Evolutionary conservation across 495 filamentous ascomycete genomes (phyloP).

Genomic region (Neurospora africana): DNA sequence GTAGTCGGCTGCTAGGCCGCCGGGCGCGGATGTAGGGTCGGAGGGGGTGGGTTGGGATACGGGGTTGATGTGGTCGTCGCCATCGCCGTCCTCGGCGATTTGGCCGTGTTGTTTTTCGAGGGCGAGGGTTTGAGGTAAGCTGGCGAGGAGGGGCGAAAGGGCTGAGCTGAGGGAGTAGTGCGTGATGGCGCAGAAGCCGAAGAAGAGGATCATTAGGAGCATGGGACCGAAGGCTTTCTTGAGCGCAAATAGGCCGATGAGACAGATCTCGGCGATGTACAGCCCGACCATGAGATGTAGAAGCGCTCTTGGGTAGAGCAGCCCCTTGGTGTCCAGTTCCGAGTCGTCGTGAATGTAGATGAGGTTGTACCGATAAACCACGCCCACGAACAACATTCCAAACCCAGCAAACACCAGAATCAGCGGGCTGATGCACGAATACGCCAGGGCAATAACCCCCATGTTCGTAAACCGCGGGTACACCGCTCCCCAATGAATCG

Average conservation of each 20-base stretch:
- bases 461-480: slow-evolving; percentile 66
- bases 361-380: slow-evolving; percentile 79
- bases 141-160: slow-evolving; percentile 62
- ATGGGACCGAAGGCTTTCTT: slow-evolving; percentile 56
- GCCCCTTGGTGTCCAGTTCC: slow-evolving; percentile 72
- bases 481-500: slow-evolving; percentile 58
- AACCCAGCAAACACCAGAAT: slow-evolving; percentile 72
- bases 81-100: slow-evolving; percentile 18
- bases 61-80: slow-evolving; percentile 17
- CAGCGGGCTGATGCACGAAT: slow-evolving; percentile 83
- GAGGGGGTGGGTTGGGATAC: slow-evolving; percentile 1
- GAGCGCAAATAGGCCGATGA: slow-evolving; percentile 76
- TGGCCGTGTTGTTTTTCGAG: slow-evolving; percentile 42
- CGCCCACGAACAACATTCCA: slow-evolving; percentile 68
- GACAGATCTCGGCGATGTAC: slow-evolving; percentile 66
- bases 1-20: slow-evolving; percentile 25
- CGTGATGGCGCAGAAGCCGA: slow-evolving; percentile 64
- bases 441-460: slow-evolving; percentile 56
- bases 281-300: slow-evolving; percentile 76
- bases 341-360: slow-evolving; percentile 65
- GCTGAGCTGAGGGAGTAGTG: slow-evolving; percentile 70
- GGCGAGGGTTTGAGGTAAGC: slow-evolving; percentile 48
- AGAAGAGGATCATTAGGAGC: slow-evolving; percentile 60
- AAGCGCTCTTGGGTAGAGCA: slow-evolving; percentile 65
- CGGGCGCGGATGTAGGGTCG: not conserved